Evolutionary conservation across 495 filamentous ascomycete genomes (phyloP), one percentile per base, ranked within the genome.

Genomic region (Astrothelium macrocarpum): DNA sequence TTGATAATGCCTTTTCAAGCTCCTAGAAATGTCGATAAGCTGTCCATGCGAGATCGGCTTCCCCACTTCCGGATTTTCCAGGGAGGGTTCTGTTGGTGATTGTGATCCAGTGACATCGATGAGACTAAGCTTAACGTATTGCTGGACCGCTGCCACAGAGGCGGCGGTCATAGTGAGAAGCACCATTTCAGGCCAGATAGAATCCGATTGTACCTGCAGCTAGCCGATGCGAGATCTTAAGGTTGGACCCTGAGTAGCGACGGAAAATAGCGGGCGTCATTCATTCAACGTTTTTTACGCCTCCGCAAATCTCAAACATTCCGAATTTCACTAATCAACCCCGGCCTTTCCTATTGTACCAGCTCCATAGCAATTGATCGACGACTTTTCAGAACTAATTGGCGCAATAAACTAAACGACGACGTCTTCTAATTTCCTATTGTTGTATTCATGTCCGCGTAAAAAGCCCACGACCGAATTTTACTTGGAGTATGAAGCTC

Each of bases 31-130:
- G 31, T 82, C 77, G 65, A 95, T 78, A n/a, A 95, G 74, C 63
- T 95, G 87, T 14, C 78, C 77, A 75, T 96, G 91, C 14, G 90
- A 87, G 65, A 96, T 89, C 18, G 91, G 89, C 0, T 82, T 82
- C 43, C 88, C 85, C 31, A 83, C 66, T 32, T 76, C 70, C 9
- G 81, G 73, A 12, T 82, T 70, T 32, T 78, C 67, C 34, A 83
- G 74, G 3, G 71, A 74, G 9, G 78, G 78, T 28, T 82, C 79
- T 28, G 53, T 5, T 16, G 59, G 10, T 26, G 59, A 60, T 28
- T 46, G 26, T 26, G 49, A 56, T 25, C 7, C 25, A 29, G 25
- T 34, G 18, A 32, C 62, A 26, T 62, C 34, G 2, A 28, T 62
- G 12, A 62, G 39, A 28, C 45, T 53, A 23, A 28, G 34, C 58